Evolutionary conservation across 106 monocot genomes (phyloP), one percentile per base, ranked within the genome.

Genomic region (Acanthochlamys bracteata): DNA sequence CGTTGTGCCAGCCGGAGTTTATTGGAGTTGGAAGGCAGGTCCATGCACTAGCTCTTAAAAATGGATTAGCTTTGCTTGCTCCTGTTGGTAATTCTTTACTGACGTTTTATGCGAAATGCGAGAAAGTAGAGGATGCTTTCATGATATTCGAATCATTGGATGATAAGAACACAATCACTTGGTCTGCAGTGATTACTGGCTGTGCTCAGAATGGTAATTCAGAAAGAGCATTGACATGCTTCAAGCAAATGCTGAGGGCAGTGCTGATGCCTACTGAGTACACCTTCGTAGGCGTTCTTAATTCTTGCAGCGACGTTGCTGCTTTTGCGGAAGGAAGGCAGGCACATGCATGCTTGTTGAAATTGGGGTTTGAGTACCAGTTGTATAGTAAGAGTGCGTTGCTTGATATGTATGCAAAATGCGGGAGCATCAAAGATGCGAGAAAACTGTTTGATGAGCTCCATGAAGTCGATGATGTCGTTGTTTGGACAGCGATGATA

Each of bases 151-250:
- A 74, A 11, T 76, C 63, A 0, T 76, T 79, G 1, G 66, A 46
- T 2, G 65, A 62, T 27, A 71, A 73, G 74, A 84, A 67, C 27
- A 64, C 81, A 0, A 79, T 89, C 54, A 84, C 84, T 1, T 89
- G 89, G 89, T 84, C 84, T 20, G 84, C 89, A 0, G 73, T 89
- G 79, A 76, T 89, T 45, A 89, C 81, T 22, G 89, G 82, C 25
- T 79, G 59, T 62, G 74, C 84, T 10, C 89, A 89, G 57, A 89
- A 89, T 63, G 73, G 79, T 7, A 60, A 73, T 25, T 52, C 68
- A 2, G 11, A 4, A 0, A 71, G 82, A 63, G 81, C 84, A 39
- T 52, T 89, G 61, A 59, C 39, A 17, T 39, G 84, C 57, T 89
- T 89, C 58, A 60, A 61, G 4, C 4, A 60, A 19, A 89, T 89